These are phyloP conservation scores for Ophidiomyces ophidiicola DNA, from an alignment of 2,329 filamentous ascomycete species.

Conservation along the genomic window DNA sequence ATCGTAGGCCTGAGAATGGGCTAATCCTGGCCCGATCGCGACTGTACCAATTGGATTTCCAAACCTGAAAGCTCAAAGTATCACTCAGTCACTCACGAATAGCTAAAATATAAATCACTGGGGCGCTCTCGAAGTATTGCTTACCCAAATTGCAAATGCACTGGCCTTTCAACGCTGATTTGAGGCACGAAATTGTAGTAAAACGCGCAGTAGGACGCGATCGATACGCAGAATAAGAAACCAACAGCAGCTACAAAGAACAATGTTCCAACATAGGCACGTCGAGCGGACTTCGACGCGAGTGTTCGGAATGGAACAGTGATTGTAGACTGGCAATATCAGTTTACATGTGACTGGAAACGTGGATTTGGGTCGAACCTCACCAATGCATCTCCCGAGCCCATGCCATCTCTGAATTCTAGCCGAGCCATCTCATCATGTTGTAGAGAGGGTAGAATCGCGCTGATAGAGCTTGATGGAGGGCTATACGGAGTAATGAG, in stretches of 20 bases:
- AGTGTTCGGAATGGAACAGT: conserved; percentile 43
- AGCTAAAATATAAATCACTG: background rate
- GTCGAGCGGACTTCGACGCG: conserved; percentile 49
- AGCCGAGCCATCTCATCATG: too few relatives aligned
- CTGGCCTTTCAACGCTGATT: conserved; percentile 47
- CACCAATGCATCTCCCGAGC: too few relatives aligned
- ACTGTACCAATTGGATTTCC: conserved; percentile 43
- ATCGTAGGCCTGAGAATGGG: conserved; percentile 71
- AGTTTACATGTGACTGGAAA: conserved; percentile 31
- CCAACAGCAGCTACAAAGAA: conserved; percentile 43
- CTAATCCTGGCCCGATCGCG: conserved; percentile 43
- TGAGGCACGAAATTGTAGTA: conserved; percentile 58
- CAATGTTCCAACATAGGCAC: conserved; percentile 50
- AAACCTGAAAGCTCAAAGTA: conserved; percentile 22
- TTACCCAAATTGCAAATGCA: conserved; percentile 56
- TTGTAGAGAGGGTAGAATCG: background rate
- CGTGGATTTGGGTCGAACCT: conserved; percentile 4
- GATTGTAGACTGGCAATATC: conserved; percentile 37
- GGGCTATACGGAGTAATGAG: too few relatives aligned
- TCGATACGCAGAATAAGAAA: conserved; percentile 46
- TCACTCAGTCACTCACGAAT: background rate
- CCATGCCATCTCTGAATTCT: conserved; percentile 3
- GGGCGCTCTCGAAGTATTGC: conserved; percentile 10
- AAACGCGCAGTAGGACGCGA: conserved; percentile 52
- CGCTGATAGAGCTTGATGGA: too few relatives aligned